Evolutionary conservation across 768 basidiomycete species (phyloP).

Genomic region (Phallus indusiatus): DNA sequence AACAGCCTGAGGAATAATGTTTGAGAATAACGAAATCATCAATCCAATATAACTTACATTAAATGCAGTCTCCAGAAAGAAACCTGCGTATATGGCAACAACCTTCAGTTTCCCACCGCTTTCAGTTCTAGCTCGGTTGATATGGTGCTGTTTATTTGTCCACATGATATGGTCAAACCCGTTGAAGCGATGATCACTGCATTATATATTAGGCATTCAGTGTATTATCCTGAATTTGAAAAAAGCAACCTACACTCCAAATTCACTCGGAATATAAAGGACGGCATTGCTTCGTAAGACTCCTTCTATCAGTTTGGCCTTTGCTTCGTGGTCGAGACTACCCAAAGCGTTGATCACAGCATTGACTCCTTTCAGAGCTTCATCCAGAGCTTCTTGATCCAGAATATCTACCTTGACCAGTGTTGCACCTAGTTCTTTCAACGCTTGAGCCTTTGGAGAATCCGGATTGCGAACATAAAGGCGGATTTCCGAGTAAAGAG

Average conservation of each 20-base stretch:
- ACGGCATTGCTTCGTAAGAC: background rate
- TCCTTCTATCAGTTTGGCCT: background rate
- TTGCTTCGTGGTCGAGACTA: slow-evolving; percentile 21
- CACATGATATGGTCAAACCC: background rate
- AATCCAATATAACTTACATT: slow-evolving; percentile 3
- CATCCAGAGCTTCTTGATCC: background rate
- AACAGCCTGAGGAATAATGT: background rate
- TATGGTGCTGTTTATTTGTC: background rate
- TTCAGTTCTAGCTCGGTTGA: background rate
- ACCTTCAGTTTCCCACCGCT: slow-evolving; percentile 13
- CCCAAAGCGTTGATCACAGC: background rate
- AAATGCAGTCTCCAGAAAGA: slow-evolving; percentile 13
- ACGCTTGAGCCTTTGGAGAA: background rate
- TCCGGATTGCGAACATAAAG: background rate
- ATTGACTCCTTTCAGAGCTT: background rate
- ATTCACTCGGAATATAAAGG: slow-evolving; percentile 5
- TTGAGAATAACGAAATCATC: background rate
- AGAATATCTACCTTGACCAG: background rate
- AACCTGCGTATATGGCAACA: slow-evolving; percentile 12
- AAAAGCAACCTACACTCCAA: background rate
- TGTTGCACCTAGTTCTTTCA: background rate
- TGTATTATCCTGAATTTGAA: background rate
- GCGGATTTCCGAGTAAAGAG: background rate
- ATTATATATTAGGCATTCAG: background rate
- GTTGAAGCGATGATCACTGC: background rate